These are phyloP conservation scores for Macadamia tetraphylla DNA, from an alignment of 164 flowering plant species.

Conservation along the genomic window DNA sequence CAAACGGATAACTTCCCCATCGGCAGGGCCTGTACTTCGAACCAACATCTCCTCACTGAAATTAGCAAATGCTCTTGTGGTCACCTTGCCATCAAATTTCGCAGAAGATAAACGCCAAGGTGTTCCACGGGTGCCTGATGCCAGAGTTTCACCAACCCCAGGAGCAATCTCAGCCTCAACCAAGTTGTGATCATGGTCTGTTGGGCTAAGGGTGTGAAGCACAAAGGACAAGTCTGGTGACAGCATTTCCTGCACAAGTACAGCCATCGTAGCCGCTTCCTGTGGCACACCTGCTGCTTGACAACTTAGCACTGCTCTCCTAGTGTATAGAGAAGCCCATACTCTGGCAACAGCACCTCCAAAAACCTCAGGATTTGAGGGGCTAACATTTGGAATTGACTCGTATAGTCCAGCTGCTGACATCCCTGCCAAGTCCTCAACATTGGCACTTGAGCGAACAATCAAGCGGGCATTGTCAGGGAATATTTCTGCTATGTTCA, in stretches of 20 bases:
- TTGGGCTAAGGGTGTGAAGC: slow-evolving; percentile 81
- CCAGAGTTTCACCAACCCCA: slow-evolving; percentile 95
- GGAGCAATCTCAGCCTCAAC: slow-evolving; percentile 92
- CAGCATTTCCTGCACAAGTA: slow-evolving; percentile 92
- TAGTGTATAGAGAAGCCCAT: slow-evolving; percentile 92
- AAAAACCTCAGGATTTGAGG: slow-evolving; percentile 54
- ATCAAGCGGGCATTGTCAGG: slow-evolving; percentile 45
- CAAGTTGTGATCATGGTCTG: slow-evolving; percentile 45
- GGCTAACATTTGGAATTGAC: slow-evolving; percentile 87
- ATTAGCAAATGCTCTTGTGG: slow-evolving; percentile 79
- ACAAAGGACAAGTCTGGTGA: slow-evolving; percentile 89
- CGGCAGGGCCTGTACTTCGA: slow-evolving; percentile 52
- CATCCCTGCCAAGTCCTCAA: slow-evolving; percentile 96
- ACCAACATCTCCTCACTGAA: slow-evolving; percentile 82
- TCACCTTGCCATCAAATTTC: slow-evolving; percentile 67
- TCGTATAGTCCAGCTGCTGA: slow-evolving; percentile 98
- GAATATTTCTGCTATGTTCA: slow-evolving; percentile 39
- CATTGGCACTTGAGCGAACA: slow-evolving; percentile 95
- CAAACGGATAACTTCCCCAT: slow-evolving; percentile 57
- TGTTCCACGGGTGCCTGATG: slow-evolving; percentile 93
- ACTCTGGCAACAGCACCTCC: slow-evolving; percentile 59
- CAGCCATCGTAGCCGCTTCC: slow-evolving; percentile 73
- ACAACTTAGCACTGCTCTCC: slow-evolving; percentile 87
- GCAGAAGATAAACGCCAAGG: slow-evolving; percentile 82
- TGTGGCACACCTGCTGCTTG: slow-evolving; percentile 82